Evolutionary conservation across 768 basidiomycete species (phyloP), one percentile per base, ranked within the genome.

Genomic region (Mycena leptocephala): DNA sequence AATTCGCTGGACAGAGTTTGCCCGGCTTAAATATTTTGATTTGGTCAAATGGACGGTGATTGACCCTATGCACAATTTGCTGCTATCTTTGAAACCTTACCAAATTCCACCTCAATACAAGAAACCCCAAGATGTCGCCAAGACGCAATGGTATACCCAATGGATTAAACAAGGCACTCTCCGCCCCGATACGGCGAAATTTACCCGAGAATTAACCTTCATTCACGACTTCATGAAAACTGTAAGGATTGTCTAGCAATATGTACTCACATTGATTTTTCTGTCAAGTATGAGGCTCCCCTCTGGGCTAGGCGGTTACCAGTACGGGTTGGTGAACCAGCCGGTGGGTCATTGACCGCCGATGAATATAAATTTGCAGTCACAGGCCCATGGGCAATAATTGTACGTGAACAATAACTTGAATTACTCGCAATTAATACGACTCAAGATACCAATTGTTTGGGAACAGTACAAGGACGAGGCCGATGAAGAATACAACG

Each of bases 291-390:
- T 74, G 82, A 83, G 59, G 18, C 79, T 5, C 81, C 82, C 14
- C 56, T 75, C 7, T 83, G 83, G 83, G 79, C 80, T 13, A 82
- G 83, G 0, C 68, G 74, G 8, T 64, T 84, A 26, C 83, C 83
- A 11, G 11, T 71, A 7, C 69, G 63, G 28, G 82, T 83, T 30
- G 83, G 83, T 2, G 81, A 83, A 58, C 83, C 83, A 22, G 80
- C 82, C 28, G 83, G 83, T 26, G 83, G 83, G 8, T 79, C 76
- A 22, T 66, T 84, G 3, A 80, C 77, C 18, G 83, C 82, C 0
- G 83, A 84, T 77, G 83, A 83, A 69, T 84, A 82, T 59, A 83
- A 82, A 68, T 76, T 82, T 66, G 72, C 80, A 13, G 70, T 74
- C 7, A 80, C 77, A n/a, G 65, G 32, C 20, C 64, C 78, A 22